Evolutionary conservation across 352 stramenopile genomes (phyloP).

Genomic region (Pythium diclinum): DNA sequence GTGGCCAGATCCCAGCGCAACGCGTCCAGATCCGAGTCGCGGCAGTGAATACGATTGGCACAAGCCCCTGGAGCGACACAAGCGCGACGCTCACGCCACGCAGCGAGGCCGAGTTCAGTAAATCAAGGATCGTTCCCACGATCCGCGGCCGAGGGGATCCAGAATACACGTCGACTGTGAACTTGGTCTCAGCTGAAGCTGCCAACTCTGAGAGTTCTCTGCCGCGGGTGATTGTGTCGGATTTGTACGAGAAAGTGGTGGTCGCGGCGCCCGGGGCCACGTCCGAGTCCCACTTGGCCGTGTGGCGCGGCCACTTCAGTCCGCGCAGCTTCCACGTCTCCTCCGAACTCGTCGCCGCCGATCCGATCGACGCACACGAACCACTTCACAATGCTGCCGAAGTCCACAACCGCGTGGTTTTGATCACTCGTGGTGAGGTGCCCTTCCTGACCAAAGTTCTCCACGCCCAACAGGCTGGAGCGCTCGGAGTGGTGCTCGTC

Average conservation of each 20-base stretch:
- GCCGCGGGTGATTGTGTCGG: slow-evolving; percentile 40
- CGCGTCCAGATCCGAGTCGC: slow-evolving; percentile 58
- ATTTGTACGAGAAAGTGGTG: slow-evolving; percentile 45
- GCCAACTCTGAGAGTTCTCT: neutral
- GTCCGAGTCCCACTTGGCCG: slow-evolving; percentile 37
- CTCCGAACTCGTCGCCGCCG: slow-evolving; percentile 57
- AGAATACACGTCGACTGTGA: slow-evolving; percentile 23
- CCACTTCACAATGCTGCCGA: slow-evolving; percentile 47
- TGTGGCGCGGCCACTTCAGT: slow-evolving; percentile 70
- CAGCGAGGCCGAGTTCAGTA: neutral
- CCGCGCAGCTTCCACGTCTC: slow-evolving; percentile 63
- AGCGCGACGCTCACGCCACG: slow-evolving; percentile 33
- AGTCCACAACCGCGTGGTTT: slow-evolving; percentile 55
- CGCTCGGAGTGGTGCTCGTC: slow-evolving; percentile 60
- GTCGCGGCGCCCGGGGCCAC: neutral
- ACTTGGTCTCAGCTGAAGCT: neutral
- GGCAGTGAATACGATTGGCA: slow-evolving; percentile 60
- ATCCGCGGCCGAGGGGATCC: slow-evolving; percentile 51
- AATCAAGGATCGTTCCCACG: slow-evolving; percentile 28
- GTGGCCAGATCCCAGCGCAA: slow-evolving; percentile 40
- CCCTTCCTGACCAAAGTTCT: slow-evolving; percentile 70
- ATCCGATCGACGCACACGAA: slow-evolving; percentile 51
- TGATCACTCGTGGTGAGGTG: slow-evolving; percentile 47
- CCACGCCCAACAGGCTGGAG: slow-evolving; percentile 59
- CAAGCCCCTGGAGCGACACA: slow-evolving; percentile 44